Evolutionary conservation across 1,284 basidiomycete genomes (phyloP).

Genomic region (Leccinum fallax): DNA sequence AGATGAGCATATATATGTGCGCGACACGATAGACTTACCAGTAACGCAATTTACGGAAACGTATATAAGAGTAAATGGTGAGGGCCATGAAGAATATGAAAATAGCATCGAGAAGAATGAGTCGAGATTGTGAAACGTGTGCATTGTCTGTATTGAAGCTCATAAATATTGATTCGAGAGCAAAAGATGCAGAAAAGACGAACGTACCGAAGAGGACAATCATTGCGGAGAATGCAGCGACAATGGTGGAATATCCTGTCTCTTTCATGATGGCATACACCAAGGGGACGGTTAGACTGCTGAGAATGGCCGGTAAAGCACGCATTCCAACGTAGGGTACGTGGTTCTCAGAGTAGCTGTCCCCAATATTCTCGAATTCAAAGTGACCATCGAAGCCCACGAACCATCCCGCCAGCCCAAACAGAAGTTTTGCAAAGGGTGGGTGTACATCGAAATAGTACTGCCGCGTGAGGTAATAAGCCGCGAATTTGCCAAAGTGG

Average conservation of each 20-base stretch:
- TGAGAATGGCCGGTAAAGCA: constrained; percentile 88
- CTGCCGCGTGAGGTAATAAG: constrained; percentile 86
- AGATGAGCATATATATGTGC: background rate
- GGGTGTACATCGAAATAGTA: constrained; percentile 99
- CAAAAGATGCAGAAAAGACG: background rate
- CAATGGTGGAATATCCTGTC: constrained; percentile 89
- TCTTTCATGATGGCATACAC: constrained; percentile 98
- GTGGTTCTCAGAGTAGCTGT: constrained; percentile 83
- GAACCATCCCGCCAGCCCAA: constrained; percentile 93
- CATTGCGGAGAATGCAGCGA: constrained; percentile 85
- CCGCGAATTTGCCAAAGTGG: constrained; percentile 94
- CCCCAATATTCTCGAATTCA: constrained; percentile 94
- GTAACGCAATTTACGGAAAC: constrained; percentile 95
- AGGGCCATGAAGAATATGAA: constrained; percentile 96
- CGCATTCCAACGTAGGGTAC: constrained; percentile 97
- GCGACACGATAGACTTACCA: constrained; percentile 49
- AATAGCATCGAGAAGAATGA: constrained; percentile 95
- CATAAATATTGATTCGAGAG: constrained; percentile 3
- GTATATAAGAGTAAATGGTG: constrained; percentile 93
- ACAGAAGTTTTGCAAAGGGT: constrained; percentile 91
- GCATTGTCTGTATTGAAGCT: constrained; percentile 78
- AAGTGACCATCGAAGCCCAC: constrained; percentile 96
- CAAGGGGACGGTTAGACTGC: constrained; percentile 86
- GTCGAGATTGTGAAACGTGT: constrained; percentile 92
- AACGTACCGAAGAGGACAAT: constrained; percentile 85